phyloP scores from a whole-genome alignment of 306 rosid genomes.

The Castanopsis chinensis region DNA sequence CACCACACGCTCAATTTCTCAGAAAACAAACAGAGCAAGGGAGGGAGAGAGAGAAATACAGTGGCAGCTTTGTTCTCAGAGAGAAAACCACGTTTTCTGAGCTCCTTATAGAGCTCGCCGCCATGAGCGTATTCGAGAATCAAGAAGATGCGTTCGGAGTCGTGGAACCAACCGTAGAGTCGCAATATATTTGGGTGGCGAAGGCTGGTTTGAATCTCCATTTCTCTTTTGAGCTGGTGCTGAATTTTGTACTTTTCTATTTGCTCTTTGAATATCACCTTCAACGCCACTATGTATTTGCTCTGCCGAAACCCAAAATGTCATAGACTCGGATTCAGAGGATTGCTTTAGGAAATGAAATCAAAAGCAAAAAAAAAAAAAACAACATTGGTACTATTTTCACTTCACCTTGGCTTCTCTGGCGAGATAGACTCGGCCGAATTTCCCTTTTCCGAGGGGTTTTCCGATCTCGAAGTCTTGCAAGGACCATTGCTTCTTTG shows the following conservation, averaged over 20 bases:
- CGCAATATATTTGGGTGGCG: slow-evolving; percentile 64
- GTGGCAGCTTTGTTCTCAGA: slow-evolving; percentile 75
- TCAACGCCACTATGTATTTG: slow-evolving; percentile 72
- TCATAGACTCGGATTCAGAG: no score
- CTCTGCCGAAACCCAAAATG: slow-evolving; percentile 41
- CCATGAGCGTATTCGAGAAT: slow-evolving; percentile 86
- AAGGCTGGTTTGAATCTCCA: slow-evolving; percentile 72
- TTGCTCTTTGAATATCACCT: slow-evolving; percentile 71
- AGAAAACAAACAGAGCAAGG: background rate
- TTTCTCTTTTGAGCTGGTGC: slow-evolving; percentile 71
- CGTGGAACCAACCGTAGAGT: slow-evolving; percentile 88
- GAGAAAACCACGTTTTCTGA: slow-evolving; percentile 43
- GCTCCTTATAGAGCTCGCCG: slow-evolving; percentile 75
- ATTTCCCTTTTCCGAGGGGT: slow-evolving; percentile 81
- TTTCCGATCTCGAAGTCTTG: slow-evolving; percentile 79
- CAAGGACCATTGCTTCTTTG: slow-evolving; percentile 57
- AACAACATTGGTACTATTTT: no score
- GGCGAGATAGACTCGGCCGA: slow-evolving; percentile 83
- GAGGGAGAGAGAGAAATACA: slow-evolving; percentile 24
- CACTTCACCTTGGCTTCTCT: slow-evolving; percentile 57
- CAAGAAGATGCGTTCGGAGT: slow-evolving; percentile 63
- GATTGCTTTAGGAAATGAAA: background rate
- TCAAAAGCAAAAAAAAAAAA: no score
- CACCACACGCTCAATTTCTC: no score
- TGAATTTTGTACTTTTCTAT: slow-evolving; percentile 66